Base-by-base conservation (phyloP, 1,139 yeast genomes). In the Taphrina flavorubra region DNA sequence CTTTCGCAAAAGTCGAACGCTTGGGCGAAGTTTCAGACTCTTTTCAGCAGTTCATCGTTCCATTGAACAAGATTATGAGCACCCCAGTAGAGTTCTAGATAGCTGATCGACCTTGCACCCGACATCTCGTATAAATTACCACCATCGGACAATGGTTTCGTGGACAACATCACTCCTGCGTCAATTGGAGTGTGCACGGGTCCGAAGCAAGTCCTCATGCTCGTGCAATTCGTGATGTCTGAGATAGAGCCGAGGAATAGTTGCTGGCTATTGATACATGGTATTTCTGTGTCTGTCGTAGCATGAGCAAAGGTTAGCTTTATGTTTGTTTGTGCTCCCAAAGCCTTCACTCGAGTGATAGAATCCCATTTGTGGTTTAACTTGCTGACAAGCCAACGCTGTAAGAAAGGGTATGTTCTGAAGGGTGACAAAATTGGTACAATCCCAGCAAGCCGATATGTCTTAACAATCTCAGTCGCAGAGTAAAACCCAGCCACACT, bases 401-500 rank as follows among this genome's bases (percentile, higher is more conserved):
- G 68, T 11, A 68, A 25, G 20, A 56, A 34, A 14, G 70, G 70
- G 59, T 68, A 65, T 34, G 63, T 60, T 14, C 66, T 49, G 31
- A 68, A 55, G 2, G 70, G 70, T 11, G 55, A 55, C 25, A 69
- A 40, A 2, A 69, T 46, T 5, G 71, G 69, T 13, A 69, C 37
- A 39, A 67, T 47, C 13, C 71, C 71, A 10, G 58, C 71, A 14
- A 65, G 40, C n/a, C 65, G 53, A 56, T 65, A 69, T 14, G 71
- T 64, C 40, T 53, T 60, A 34, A 68, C 51, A 34, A 69, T 42
- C 14, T 67, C 60, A 18, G 46, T 42, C 31, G 63, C 64, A 7
- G 70, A 60, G 25, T 44, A 49, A 47, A 69, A 69, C 11, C 71
- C 71, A 13, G 71, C 70, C 44, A 68, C 62, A 37, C 63, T 57